Conservation (phyloP, 257 asterid species). For the Phtheirospermum japonicum region DNA sequence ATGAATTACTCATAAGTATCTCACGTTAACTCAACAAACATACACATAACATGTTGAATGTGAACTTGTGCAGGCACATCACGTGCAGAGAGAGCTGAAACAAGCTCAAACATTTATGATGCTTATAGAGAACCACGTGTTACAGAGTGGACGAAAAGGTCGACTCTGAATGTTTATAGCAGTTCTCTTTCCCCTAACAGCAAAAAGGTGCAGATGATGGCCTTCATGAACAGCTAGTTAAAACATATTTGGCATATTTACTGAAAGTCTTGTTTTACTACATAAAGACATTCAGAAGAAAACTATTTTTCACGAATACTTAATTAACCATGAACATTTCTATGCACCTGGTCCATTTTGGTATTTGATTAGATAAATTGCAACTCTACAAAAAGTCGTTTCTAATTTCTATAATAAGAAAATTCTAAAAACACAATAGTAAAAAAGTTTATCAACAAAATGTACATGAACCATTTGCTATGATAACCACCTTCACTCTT, state of each 20-base stretch:
- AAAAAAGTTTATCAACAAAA: slow-evolving; percentile 4
- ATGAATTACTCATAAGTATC: no score
- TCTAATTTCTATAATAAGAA: neutral
- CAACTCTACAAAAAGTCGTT: neutral
- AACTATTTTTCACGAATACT: neutral
- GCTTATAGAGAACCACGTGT: neutral
- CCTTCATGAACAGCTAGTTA: neutral
- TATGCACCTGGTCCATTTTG: neutral
- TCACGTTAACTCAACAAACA: neutral
- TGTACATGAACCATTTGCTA: neutral
- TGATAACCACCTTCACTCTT: neutral
- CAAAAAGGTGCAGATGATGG: neutral
- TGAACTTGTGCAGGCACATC: neutral
- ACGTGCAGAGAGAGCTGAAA: neutral
- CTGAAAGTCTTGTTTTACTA: neutral
- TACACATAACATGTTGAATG: neutral
- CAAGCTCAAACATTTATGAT: neutral
- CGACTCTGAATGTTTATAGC: neutral
- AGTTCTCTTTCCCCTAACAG: neutral
- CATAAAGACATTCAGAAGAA: neutral
- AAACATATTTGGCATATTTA: neutral
- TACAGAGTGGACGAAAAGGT: neutral
- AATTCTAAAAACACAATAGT: neutral
- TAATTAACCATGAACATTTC: slow-evolving; percentile 4
- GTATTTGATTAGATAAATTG: neutral